Percentiles rank a stretch among this genome's conserved stretches.
Evolutionary conservation across 1,284 basidiomycete genomes (phyloP).

Genomic region (Xerocomus nothofagi): DNA sequence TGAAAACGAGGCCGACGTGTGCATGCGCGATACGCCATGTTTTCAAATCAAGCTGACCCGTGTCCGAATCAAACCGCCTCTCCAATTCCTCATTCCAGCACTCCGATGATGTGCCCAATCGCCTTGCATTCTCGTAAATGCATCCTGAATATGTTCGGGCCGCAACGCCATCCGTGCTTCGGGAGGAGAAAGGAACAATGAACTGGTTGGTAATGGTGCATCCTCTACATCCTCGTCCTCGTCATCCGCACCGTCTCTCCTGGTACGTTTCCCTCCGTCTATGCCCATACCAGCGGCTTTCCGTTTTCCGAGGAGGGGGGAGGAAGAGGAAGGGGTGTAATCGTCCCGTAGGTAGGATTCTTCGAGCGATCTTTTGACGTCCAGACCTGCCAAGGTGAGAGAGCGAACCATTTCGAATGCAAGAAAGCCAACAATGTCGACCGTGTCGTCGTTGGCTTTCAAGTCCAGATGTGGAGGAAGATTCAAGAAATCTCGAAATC

Average conservation of each 20-base stretch:
- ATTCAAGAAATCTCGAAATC: constrained; percentile 94
- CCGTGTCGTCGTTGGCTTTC: constrained; percentile 91
- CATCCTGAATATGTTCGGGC: constrained; percentile 86
- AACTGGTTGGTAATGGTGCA: constrained; percentile 60
- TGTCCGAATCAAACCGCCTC: constrained; percentile 78
- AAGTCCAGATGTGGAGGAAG: constrained; percentile 88
- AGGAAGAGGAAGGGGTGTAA: constrained; percentile 44
- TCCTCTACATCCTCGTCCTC: constrained; percentile 60
- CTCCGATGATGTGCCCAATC: constrained; percentile 78
- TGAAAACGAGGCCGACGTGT: background rate
- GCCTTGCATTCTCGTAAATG: constrained; percentile 84
- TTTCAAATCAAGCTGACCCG: constrained; percentile 76
- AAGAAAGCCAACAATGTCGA: constrained; percentile 96
- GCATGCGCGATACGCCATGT: background rate
- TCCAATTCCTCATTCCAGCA: constrained; percentile 85
- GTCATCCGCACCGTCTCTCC: constrained; percentile 47
- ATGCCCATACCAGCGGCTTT: constrained; percentile 51
- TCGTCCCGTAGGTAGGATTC: constrained; percentile 69
- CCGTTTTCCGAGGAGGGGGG: constrained; percentile 68
- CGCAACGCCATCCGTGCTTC: constrained; percentile 75
- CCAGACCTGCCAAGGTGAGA: constrained; percentile 82
- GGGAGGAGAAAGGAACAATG: constrained; percentile 77
- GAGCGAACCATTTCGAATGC: constrained; percentile 97
- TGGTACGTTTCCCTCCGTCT: constrained; percentile 55
- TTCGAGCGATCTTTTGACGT: constrained; percentile 78